These are phyloP conservation scores for Fusarium gaditjirri DNA, from an alignment of 2,329 filamentous ascomycete genomes.

Conservation along the genomic window DNA sequence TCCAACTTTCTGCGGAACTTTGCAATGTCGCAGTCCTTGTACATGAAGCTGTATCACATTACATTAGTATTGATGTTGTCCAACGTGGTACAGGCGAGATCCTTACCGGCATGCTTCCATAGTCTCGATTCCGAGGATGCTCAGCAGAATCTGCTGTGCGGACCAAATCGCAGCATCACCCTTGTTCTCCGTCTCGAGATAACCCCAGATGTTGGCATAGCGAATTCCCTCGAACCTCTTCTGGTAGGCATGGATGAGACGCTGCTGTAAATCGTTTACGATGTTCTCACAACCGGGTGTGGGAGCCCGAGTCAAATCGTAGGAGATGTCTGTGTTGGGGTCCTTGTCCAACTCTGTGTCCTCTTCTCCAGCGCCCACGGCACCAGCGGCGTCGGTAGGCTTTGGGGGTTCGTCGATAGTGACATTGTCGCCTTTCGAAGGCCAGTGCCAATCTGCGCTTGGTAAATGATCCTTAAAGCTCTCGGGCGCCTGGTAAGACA, in stretches of 20 bases:
- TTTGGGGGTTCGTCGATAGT: constrained; percentile 14
- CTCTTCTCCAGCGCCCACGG: constrained; percentile 29
- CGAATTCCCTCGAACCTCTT: constrained; percentile 41
- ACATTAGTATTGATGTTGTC: constrained; percentile 17
- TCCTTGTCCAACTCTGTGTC: constrained; percentile 26
- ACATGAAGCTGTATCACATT: constrained; percentile 37
- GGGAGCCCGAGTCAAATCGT: constrained; percentile 36
- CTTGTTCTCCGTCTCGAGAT: constrained; percentile 46
- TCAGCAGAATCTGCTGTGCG: constrained; percentile 43
- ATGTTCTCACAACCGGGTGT: constrained; percentile 39
- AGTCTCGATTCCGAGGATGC: constrained; percentile 43
- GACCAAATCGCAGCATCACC: constrained; percentile 45
- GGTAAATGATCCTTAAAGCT: constrained; percentile 31
- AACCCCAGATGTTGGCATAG: constrained; percentile 45
- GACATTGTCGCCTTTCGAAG: constrained; percentile 20
- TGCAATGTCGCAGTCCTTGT: constrained; percentile 39
- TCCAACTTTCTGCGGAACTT: constrained; percentile 38
- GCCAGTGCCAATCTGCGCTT: constrained; percentile 37
- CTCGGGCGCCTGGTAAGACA: constrained; percentile 36
- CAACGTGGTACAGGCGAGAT: constrained; percentile 9
- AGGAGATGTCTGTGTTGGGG: constrained; percentile 37
- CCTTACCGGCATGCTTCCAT: constrained; percentile 44
- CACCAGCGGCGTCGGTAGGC: constrained; percentile 21
- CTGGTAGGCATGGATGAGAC: constrained; percentile 41
- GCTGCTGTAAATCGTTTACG: constrained; percentile 44